Percentiles rank a stretch among this genome's conserved stretches.
Conservation (phyloP, 176 grass and related monocot species). For the Musa troglodytarum region DNA sequence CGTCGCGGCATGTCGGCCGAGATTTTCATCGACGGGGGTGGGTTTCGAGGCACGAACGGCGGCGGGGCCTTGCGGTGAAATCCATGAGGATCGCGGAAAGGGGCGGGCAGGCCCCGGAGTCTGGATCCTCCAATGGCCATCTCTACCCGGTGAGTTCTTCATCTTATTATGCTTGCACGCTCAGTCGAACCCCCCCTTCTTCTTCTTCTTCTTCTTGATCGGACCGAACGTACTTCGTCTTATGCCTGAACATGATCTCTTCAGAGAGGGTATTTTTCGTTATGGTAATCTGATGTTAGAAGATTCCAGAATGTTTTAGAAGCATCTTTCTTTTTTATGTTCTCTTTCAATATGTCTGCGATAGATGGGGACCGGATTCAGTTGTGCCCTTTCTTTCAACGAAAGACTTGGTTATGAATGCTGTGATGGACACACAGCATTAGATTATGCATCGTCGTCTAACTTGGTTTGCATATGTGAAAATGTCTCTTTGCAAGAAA, state of each 20-base stretch:
- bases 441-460: background rate
- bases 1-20: background rate
- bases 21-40: background rate
- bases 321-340: no score
- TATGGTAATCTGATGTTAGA: no score
- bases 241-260: no score
- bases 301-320: no score
- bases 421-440: background rate
- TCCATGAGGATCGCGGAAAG: constrained; percentile 32
- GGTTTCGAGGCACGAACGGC: background rate
- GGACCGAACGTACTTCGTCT: background rate
- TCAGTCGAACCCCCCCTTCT: background rate
- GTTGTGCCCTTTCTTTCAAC: no score
- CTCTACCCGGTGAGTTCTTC: constrained; percentile 28
- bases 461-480: background rate
- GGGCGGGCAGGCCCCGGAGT: constrained; percentile 36
- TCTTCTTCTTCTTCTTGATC: background rate
- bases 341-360: no score
- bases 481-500: background rate
- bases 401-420: no score
- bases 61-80: constrained; percentile 34
- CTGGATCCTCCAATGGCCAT: constrained; percentile 50
- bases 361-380: no score
- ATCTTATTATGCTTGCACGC: background rate
- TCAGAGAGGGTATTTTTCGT: no score